Evolutionary conservation across 108 stramenopile genomes (phyloP), one percentile per base, ranked within the genome.

Genomic region (Chaetoceros tenuissimus): DNA sequence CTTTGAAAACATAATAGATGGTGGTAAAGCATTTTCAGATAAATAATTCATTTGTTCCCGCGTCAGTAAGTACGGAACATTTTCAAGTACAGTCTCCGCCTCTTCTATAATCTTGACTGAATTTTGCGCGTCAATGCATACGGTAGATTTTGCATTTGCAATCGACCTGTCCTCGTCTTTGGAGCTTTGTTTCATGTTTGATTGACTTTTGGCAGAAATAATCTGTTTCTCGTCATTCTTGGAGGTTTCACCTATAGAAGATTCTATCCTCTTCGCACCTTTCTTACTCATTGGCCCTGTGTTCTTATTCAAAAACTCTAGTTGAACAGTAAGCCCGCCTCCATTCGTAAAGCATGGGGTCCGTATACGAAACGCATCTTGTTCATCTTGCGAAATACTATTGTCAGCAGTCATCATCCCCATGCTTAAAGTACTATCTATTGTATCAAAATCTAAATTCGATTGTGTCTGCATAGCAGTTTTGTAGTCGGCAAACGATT

Each of bases 1-100:
- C 48, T 70, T 69, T 55, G 80, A 82, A 59, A 77, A 87, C 52
- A 72, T 62, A 21, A 89, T 72, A 0, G 77, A 71, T 31, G 61
- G 60, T 3, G 92, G 92, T 10, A 93, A 48, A 1, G 66, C 83
- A n/a, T 66, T 56, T 20, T 55, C 61, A 27, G 70, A 72, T n/a
- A 92, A 64, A 28, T 69, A 60, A 23, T 75, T 62, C 71, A 75
- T 75, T 47, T 80, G 68, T 2, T 48, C 47, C 28, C 46, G 48
- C n/a, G 25, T 60, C 17, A 80, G 49, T 2, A 25, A 17, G 25
- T 17, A 51, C 24, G 50, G 24, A 2, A 25, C 3, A 51, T 51
- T 22, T n/a, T n/a, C n/a, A n/a, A n/a, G n/a, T 5, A 5, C 5
- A 40, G 34, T 10, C 13, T 40, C 13, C 13, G 5, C 13, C 17